These are phyloP conservation scores for Penstemon newberryi DNA, from an alignment of 257 asterid species.

Conservation along the genomic window DNA sequence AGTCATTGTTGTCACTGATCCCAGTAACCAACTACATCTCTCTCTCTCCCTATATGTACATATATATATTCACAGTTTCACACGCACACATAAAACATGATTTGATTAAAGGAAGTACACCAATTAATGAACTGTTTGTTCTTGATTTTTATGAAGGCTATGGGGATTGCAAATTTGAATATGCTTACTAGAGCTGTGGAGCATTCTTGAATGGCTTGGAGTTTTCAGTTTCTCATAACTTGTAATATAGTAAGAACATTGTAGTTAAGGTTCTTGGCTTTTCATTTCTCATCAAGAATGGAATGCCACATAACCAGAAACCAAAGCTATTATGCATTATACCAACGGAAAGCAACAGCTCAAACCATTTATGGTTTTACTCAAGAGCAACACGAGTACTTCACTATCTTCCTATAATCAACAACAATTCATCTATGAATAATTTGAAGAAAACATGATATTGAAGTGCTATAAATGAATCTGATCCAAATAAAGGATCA, in stretches of 20 bases:
- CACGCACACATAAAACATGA: too few species aligned
- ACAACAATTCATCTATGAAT: background rate
- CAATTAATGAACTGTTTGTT: background rate
- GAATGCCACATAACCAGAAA: background rate
- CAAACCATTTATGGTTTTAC: background rate
- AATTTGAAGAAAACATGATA: background rate
- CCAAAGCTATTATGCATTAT: too few species aligned
- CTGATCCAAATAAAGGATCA: background rate
- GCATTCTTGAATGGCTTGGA: background rate
- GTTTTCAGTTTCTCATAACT: background rate
- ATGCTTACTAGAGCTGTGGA: background rate
- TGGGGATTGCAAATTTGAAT: conserved; percentile 29
- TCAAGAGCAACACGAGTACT: background rate
- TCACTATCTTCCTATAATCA: background rate
- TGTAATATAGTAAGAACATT: too few species aligned
- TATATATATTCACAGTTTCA: too few species aligned
- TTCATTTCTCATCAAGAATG: background rate
- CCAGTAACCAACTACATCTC: conserved; percentile 23
- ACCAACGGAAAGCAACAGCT: too few species aligned
- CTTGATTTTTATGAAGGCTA: conserved; percentile 26
- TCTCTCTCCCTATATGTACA: background rate
- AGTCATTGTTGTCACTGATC: conserved; percentile 38
- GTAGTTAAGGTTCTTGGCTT: too few species aligned
- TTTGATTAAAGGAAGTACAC: background rate
- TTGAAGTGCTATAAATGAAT: too few species aligned